phyloP scores from a whole-genome alignment of 2,329 filamentous ascomycete genomes.

The Pseudocercospora fijiensis region DNA sequence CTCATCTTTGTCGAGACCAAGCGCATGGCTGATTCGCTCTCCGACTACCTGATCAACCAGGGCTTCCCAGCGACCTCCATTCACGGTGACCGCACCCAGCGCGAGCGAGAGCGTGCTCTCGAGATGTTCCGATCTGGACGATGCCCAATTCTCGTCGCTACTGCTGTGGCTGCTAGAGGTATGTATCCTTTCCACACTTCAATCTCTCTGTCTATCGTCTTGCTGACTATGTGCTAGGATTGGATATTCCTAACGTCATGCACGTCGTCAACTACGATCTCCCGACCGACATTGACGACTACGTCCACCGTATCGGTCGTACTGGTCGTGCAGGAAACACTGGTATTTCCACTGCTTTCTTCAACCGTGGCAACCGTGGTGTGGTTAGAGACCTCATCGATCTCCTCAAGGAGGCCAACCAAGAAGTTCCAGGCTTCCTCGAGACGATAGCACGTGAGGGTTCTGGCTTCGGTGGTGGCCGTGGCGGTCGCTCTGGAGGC shows the following conservation, averaged over 20 bases:
- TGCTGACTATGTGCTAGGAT: conserved; percentile 41
- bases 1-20: conserved; percentile 99
- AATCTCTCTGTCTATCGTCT: not conserved
- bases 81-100: conserved; percentile 96
- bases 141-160: conserved; percentile 95
- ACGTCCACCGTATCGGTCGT: conserved; percentile 99
- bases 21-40: conserved; percentile 97
- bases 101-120: conserved; percentile 94
- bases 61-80: conserved; percentile 98
- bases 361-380: conserved; percentile 99
- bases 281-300: conserved; percentile 98
- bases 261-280: conserved; percentile 99
- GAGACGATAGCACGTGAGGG: conserved; percentile 97
- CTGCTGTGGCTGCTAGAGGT: conserved; percentile 81
- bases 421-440: conserved; percentile 89
- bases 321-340: conserved; percentile 99
- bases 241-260: conserved; percentile 94
- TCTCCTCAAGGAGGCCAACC: conserved; percentile 97
- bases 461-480: conserved; percentile 71
- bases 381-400: conserved; percentile 95
- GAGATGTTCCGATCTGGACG: conserved; percentile 96
- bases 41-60: conserved; percentile 98
- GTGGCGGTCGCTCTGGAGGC: conserved; percentile 59
- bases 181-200: conserved; percentile 10
- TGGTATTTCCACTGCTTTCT: conserved; percentile 96